Evolutionary conservation across 2,329 filamentous ascomycete species (phyloP).

Genomic region (Epichloe gansuensis): DNA sequence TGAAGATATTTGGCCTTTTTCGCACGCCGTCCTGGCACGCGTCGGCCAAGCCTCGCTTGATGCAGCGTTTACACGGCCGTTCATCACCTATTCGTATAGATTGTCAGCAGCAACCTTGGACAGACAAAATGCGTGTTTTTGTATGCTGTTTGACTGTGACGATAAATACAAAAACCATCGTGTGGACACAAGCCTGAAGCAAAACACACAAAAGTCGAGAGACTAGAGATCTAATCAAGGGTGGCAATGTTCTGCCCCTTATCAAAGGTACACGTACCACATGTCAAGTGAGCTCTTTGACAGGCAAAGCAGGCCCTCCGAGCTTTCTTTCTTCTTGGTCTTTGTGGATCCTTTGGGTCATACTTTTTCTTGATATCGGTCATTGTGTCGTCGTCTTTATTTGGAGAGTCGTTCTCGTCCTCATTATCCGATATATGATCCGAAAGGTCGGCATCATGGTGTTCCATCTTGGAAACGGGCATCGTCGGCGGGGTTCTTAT

Average conservation of each 20-base stretch:
- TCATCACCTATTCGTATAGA: conserved; percentile 61
- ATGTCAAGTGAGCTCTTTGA: conserved; percentile 93
- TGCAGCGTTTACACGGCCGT: conserved; percentile 83
- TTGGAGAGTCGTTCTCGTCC: conserved; percentile 37
- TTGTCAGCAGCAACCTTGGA: conserved; percentile 16
- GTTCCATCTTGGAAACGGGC: conserved; percentile 38
- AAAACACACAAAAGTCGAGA: neutral
- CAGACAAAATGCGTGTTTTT: neutral
- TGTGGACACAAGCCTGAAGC: neutral
- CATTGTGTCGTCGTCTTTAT: conserved; percentile 38
- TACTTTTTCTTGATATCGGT: conserved; percentile 53
- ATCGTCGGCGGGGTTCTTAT: conserved; percentile 42
- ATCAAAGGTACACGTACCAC: conserved; percentile 56
- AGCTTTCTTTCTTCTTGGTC: conserved; percentile 90
- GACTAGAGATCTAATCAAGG: neutral
- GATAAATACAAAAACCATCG: too few species aligned
- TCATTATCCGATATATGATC: conserved; percentile 48
- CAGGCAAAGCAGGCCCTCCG: conserved; percentile 92
- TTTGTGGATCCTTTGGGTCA: conserved; percentile 77
- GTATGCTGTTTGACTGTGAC: too few species aligned
- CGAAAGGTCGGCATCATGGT: conserved; percentile 42
- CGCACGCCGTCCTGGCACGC: conserved; percentile 90
- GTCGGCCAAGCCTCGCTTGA: conserved; percentile 85
- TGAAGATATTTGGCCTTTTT: conserved; percentile 98
- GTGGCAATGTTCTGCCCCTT: too few species aligned